A percentile compares a stretch with the other conserved stretches of the same genome.
phyloP scores from a whole-genome alignment of 441 rosid species.

The Eutrema salsugineum region DNA sequence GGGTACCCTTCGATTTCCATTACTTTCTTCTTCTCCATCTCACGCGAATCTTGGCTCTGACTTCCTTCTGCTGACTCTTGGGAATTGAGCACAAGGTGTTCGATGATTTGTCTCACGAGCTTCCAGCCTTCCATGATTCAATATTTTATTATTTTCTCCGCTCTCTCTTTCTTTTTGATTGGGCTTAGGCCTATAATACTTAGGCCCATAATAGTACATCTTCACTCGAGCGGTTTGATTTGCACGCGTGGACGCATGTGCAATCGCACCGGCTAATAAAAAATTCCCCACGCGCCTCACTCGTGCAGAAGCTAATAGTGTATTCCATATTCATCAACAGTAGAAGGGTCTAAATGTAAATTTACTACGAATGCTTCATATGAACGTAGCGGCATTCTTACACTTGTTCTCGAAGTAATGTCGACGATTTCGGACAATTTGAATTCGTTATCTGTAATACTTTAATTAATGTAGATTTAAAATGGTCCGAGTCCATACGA shows the following conservation, averaged over 20 bases:
- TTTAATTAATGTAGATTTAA: not conserved
- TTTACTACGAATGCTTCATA: slow-evolving; percentile 5
- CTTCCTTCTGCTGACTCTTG: not conserved
- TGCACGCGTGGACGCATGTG: not conserved
- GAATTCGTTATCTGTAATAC: not conserved
- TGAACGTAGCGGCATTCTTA: slow-evolving; percentile 19
- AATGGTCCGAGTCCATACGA: not conserved
- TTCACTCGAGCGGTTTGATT: not conserved
- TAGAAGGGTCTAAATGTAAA: slow-evolving; percentile 17
- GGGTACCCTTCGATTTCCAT: slow-evolving; percentile 60
- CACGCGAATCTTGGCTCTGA: not conserved
- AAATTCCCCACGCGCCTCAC: not conserved
- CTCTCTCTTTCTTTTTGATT: not conserved
- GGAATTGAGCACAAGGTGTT: slow-evolving; percentile 18
- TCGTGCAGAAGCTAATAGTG: not conserved
- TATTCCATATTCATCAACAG: not conserved
- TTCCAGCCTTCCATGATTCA: not conserved
- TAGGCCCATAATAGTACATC: slow-evolving; percentile 7
- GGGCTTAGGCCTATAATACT: slow-evolving; percentile 17
- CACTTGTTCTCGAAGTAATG: slow-evolving; percentile 14
- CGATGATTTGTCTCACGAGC: slow-evolving; percentile 3
- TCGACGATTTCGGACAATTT: not conserved
- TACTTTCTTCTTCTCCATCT: slow-evolving; percentile 29
- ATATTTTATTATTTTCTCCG: not conserved
- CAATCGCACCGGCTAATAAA: not conserved